Percentiles rank a stretch among this genome's conserved stretches.
Conservation (phyloP, 345 rosid species). For the Gossypioides kirkii region DNA sequence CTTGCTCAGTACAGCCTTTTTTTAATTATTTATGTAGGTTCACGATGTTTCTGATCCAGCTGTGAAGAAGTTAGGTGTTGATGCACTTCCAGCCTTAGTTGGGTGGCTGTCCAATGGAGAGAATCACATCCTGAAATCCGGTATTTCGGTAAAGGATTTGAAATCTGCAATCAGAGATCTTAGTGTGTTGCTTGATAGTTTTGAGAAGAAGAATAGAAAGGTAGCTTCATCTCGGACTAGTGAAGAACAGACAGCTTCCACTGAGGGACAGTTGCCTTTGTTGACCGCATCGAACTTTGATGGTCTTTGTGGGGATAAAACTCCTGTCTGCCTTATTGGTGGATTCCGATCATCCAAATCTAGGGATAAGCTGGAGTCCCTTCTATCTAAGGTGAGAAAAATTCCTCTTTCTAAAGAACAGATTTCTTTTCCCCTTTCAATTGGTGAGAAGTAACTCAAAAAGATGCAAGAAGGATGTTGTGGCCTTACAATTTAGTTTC, state of each 20-base stretch:
- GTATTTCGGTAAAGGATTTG: slow-evolving; percentile 70
- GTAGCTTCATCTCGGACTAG: slow-evolving; percentile 39
- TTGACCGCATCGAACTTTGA: slow-evolving; percentile 50
- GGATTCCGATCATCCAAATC: slow-evolving; percentile 59
- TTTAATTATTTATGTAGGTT: slow-evolving; percentile 9
- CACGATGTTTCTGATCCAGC: slow-evolving; percentile 25
- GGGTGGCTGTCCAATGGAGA: slow-evolving; percentile 88
- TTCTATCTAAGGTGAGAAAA: slow-evolving; percentile 48
- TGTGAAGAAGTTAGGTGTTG: slow-evolving; percentile 55
- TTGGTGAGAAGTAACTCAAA: not conserved
- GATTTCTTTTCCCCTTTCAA: not conserved
- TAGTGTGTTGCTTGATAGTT: slow-evolving; percentile 54
- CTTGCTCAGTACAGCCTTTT: not conserved
- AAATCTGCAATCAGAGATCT: slow-evolving; percentile 67
- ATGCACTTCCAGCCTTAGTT: slow-evolving; percentile 75
- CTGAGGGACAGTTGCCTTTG: slow-evolving; percentile 40
- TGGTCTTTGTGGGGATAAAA: slow-evolving; percentile 54
- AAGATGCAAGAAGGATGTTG: not conserved
- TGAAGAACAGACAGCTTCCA: slow-evolving; percentile 31
- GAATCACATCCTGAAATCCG: slow-evolving; percentile 54
- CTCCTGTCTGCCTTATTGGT: slow-evolving; percentile 80
- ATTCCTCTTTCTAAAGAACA: not conserved
- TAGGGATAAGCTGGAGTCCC: slow-evolving; percentile 56
- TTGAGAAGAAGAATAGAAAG: slow-evolving; percentile 72
- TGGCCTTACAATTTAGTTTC: not conserved